phyloP scores from a whole-genome alignment of 2,329 filamentous ascomycete species.

The Ceratocystis cubensis region DNA sequence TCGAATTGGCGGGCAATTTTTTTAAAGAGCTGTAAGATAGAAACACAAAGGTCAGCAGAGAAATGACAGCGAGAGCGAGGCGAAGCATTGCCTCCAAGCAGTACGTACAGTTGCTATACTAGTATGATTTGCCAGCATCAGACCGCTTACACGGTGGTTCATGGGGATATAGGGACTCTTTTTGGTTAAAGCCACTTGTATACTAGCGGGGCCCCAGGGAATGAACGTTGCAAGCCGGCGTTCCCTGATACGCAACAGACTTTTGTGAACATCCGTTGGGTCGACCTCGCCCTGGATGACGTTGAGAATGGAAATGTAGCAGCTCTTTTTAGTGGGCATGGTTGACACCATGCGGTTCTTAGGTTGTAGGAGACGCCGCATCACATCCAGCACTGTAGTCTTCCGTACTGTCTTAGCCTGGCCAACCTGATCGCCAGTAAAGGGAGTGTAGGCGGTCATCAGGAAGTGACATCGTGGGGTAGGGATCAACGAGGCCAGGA shows the following conservation, averaged over 20 bases:
- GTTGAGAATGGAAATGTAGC: conserved; percentile 97
- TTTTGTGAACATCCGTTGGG: conserved; percentile 97
- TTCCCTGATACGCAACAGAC: conserved; percentile 86
- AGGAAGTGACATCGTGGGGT: conserved; percentile 96
- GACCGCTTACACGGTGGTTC: conserved; percentile 82
- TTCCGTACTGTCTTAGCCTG: conserved; percentile 96
- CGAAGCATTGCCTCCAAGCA: too few relatives aligned
- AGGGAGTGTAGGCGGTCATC: conserved; percentile 96
- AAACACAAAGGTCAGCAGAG: neutral
- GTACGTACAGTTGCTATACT: conserved; percentile 64
- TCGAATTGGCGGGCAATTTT: conserved; percentile 88
- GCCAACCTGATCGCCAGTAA: conserved; percentile 90
- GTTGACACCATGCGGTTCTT: conserved; percentile 99
- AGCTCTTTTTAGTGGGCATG: conserved; percentile 88
- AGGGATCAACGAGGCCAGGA: conserved; percentile 87
- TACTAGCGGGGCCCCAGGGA: conserved; percentile 94
- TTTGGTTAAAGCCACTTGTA: conserved; percentile 92
- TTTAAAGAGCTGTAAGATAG: conserved; percentile 60
- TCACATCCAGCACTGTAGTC: conserved; percentile 94
- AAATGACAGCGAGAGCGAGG: neutral
- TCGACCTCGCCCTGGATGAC: conserved; percentile 98
- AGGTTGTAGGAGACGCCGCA: conserved; percentile 86
- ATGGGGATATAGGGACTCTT: conserved; percentile 92
- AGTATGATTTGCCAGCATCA: conserved; percentile 97
- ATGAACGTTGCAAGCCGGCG: conserved; percentile 91